These are phyloP conservation scores for Aphanomyces euteiches DNA, from an alignment of 352 stramenopile species.

Conservation along the genomic window DNA sequence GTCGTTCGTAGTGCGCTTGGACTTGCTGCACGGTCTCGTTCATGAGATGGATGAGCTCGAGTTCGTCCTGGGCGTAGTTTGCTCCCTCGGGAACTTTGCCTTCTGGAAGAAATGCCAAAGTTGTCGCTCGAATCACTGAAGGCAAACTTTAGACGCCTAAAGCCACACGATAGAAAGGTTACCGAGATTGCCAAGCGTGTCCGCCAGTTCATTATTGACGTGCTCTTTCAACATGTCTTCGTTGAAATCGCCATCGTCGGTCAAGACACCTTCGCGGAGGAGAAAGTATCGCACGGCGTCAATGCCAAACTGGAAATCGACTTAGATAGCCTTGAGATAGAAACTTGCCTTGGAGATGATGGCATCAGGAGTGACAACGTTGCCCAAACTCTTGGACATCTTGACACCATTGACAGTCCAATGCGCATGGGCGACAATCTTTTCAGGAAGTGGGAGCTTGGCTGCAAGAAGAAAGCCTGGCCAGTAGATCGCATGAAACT, in stretches of 20 bases:
- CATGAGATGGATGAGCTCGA: constrained; percentile 52
- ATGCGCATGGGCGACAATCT: constrained; percentile 96
- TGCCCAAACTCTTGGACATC: constrained; percentile 99
- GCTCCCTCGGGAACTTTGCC: constrained; percentile 48
- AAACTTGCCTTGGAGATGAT: constrained; percentile 66
- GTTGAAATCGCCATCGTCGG: constrained; percentile 92
- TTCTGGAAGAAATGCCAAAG: constrained; percentile 55
- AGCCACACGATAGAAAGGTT: constrained; percentile 1
- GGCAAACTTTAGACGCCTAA: no score
- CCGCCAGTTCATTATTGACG: constrained; percentile 94
- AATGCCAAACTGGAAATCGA: constrained; percentile 66
- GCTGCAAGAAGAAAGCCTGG: constrained; percentile 94
- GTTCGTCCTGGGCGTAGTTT: constrained; percentile 47
- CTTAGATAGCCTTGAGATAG: background rate
- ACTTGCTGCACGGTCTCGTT: constrained; percentile 48
- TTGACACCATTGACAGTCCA: constrained; percentile 98
- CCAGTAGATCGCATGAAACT: constrained; percentile 99
- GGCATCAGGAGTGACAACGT: constrained; percentile 94
- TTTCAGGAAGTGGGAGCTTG: constrained; percentile 88
- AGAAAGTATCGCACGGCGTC: constrained; percentile 94
- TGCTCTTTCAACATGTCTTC: constrained; percentile 86
- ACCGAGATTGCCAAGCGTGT: constrained; percentile 87
- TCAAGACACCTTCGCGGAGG: constrained; percentile 90
- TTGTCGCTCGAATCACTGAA: constrained; percentile 61
- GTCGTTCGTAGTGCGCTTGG: constrained; percentile 53